Evolutionary conservation across 2,329 filamentous ascomycete genomes (phyloP).

Genomic region (Fusarium sp.): DNA sequence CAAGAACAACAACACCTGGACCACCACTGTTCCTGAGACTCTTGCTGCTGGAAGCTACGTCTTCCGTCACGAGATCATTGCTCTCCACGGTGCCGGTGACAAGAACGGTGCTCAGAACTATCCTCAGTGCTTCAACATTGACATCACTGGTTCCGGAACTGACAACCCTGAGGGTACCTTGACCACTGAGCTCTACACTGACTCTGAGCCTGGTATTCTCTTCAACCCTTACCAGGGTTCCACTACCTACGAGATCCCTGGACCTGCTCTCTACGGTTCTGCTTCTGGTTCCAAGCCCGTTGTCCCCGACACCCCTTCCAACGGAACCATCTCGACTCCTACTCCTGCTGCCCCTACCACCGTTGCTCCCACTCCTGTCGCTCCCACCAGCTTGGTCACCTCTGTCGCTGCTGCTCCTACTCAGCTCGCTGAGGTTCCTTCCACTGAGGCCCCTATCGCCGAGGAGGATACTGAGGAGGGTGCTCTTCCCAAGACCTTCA

Average conservation of each 20-base stretch:
- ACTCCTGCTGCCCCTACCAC: background rate
- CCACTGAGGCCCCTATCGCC: background rate
- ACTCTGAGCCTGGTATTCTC: slow-evolving; percentile 49
- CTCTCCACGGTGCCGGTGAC: slow-evolving; percentile 56
- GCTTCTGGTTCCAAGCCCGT: slow-evolving; percentile 23
- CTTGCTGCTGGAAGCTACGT: slow-evolving; percentile 58
- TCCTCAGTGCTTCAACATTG: slow-evolving; percentile 39
- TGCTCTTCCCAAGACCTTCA: slow-evolving; percentile 41
- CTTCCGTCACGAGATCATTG: slow-evolving; percentile 65
- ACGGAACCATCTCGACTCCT: slow-evolving; percentile 17
- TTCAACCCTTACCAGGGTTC: slow-evolving; percentile 49
- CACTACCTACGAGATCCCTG: slow-evolving; percentile 46
- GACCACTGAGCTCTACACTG: slow-evolving; percentile 48
- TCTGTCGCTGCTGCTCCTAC: background rate
- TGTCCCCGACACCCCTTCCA: slow-evolving; percentile 15
- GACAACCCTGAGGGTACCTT: slow-evolving; percentile 50
- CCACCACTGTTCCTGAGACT: slow-evolving; percentile 51
- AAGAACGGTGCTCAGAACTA: slow-evolving; percentile 38
- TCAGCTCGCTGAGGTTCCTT: background rate
- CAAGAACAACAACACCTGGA: slow-evolving; percentile 53
- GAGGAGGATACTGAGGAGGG: background rate
- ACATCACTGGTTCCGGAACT: slow-evolving; percentile 56
- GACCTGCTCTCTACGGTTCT: slow-evolving; percentile 45
- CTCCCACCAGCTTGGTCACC: background rate
- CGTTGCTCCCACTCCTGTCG: slow-evolving; percentile 9